Conservation (phyloP, 1,139 yeast species). For the Waltiozyma sp. region DNA sequence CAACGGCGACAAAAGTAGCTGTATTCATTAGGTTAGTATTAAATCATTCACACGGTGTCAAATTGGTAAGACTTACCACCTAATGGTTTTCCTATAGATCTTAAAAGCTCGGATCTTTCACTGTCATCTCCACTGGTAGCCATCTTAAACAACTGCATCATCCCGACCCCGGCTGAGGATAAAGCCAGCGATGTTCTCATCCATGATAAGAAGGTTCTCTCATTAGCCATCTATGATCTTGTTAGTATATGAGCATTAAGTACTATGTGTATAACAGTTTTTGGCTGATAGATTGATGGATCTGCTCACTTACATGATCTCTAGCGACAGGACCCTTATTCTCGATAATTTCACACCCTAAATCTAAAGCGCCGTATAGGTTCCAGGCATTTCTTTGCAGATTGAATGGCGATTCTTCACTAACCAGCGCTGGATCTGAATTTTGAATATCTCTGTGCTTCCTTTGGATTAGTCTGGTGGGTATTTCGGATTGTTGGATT, state of each 20-base stretch:
- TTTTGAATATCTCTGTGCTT: not conserved
- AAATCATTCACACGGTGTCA: not conserved
- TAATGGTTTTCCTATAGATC: conserved; percentile 15
- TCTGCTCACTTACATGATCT: conserved; percentile 30
- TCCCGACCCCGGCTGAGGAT: conserved; percentile 46
- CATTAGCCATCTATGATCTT: conserved; percentile 46
- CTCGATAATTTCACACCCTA: conserved; percentile 24
- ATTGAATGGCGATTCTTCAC: not conserved
- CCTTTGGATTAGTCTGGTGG: not conserved
- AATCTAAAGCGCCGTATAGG: conserved; percentile 12
- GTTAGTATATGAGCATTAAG: conserved; percentile 1
- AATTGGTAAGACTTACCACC: conserved; percentile 12
- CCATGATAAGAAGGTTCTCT: conserved; percentile 72
- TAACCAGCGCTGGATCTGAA: not conserved
- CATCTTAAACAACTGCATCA: conserved; percentile 40
- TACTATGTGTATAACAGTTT: too few species aligned
- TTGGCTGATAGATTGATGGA: not conserved
- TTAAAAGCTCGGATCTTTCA: conserved; percentile 3
- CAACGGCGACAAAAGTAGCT: conserved; percentile 30
- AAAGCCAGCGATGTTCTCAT: conserved; percentile 50
- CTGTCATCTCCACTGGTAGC: conserved; percentile 3
- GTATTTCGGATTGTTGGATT: not conserved
- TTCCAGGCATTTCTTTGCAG: not conserved
- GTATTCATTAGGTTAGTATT: conserved; percentile 2
- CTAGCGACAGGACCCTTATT: conserved; percentile 41